Conservation (phyloP, 2,329 filamentous ascomycete genomes). For the Aspergillus alliaceus region DNA sequence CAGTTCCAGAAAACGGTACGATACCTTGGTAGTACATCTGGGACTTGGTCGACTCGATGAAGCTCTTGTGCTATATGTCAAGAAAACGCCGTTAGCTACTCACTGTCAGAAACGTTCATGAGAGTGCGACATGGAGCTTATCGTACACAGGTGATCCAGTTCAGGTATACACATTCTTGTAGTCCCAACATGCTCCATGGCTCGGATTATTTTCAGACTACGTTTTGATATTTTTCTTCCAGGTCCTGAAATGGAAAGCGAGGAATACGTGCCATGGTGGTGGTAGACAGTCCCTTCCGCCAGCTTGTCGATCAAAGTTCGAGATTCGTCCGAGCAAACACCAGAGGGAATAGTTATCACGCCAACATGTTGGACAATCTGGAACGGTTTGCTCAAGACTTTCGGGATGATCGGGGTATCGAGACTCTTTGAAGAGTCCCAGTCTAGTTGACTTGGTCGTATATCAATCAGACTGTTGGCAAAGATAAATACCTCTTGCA, state of each 20-base stretch:
- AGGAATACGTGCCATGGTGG: neutral
- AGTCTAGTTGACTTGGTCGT: neutral
- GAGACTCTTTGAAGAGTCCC: neutral
- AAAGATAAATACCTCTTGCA: neutral
- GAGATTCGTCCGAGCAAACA: neutral
- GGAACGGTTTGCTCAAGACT: neutral
- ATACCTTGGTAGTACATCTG: neutral
- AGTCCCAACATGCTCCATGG: neutral
- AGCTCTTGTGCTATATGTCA: neutral
- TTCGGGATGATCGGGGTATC: neutral
- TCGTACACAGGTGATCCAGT: neutral
- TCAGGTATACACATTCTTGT: neutral
- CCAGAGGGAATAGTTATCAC: neutral
- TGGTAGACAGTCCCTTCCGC: neutral
- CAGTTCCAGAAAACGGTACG: neutral
- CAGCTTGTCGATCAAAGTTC: neutral
- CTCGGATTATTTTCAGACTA: neutral
- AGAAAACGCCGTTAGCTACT: neutral
- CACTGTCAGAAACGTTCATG: too few species aligned
- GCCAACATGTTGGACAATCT: neutral
- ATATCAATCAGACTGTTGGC: neutral
- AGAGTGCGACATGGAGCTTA: too few species aligned
- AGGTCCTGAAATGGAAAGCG: neutral
- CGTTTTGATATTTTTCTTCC: neutral
- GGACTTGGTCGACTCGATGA: neutral